These are phyloP conservation scores for Rhodocollybia butyracea DNA, from an alignment of 768 basidiomycete species.

Conservation along the genomic window DNA sequence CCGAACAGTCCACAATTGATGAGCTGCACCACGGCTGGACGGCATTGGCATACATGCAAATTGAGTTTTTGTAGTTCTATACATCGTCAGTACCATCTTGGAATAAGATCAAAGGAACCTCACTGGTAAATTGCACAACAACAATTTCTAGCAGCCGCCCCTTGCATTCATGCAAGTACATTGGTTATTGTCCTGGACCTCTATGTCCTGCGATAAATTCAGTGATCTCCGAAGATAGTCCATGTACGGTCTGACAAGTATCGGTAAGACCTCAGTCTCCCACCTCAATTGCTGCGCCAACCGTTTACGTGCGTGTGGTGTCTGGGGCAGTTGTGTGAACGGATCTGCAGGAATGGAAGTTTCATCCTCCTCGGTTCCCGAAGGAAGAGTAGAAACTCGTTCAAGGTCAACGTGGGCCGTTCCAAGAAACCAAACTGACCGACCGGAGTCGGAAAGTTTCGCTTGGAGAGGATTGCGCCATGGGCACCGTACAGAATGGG, in stretches of 20 bases:
- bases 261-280: too few relatives aligned
- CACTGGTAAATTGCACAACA: background rate
- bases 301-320: too few relatives aligned
- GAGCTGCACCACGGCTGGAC: constrained; percentile 11
- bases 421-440: background rate
- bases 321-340: background rate
- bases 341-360: too few relatives aligned
- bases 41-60: constrained; percentile 10
- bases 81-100: background rate
- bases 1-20: constrained; percentile 10
- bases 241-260: too few relatives aligned
- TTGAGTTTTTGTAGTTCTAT: background rate
- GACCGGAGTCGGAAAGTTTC: background rate
- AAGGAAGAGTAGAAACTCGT: background rate
- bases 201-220: background rate
- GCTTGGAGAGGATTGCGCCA: background rate
- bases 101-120: background rate
- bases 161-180: background rate
- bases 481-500: background rate
- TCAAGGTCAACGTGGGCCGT: background rate
- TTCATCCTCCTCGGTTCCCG: background rate
- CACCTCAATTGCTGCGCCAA: too few relatives aligned
- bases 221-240: too few relatives aligned
- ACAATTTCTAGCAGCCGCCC: background rate
- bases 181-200: background rate